phyloP scores from a whole-genome alignment of 2,329 filamentous ascomycete genomes.

The Fusarium phyllophilum region DNA sequence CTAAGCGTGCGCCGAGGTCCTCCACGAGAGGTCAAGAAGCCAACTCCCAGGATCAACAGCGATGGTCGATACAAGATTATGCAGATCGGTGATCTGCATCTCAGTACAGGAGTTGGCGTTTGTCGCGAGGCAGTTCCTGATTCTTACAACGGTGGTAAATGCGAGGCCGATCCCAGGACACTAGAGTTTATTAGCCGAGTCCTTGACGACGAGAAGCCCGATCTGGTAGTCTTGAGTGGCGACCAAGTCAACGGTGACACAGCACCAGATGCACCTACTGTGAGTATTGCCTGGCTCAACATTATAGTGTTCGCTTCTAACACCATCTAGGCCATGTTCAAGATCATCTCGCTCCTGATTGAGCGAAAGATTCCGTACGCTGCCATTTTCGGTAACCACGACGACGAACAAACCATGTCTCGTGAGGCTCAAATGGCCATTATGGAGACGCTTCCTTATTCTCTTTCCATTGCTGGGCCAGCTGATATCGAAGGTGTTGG shows the following conservation, averaged over 20 bases:
- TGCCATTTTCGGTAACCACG: constrained; percentile 96
- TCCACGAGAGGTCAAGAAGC: constrained; percentile 71
- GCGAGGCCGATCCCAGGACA: constrained; percentile 91
- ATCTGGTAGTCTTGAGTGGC: constrained; percentile 89
- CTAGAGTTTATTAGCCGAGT: constrained; percentile 87
- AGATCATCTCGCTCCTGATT: constrained; percentile 85
- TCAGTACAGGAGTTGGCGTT: constrained; percentile 86
- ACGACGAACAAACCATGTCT: constrained; percentile 86
- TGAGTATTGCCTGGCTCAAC: constrained; percentile 51
- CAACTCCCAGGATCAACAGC: constrained; percentile 80
- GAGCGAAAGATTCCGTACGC: constrained; percentile 92
- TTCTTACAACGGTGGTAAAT: constrained; percentile 76
- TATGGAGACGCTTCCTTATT: constrained; percentile 88
- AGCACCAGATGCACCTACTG: constrained; percentile 87
- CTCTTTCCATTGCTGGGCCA: constrained; percentile 85
- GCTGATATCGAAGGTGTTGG: constrained; percentile 88
- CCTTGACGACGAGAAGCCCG: constrained; percentile 91
- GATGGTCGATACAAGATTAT: constrained; percentile 98
- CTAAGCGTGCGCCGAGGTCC: constrained; percentile 81
- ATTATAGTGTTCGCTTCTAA: constrained; percentile 18
- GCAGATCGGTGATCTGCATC: constrained; percentile 92
- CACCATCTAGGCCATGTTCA: constrained; percentile 79
- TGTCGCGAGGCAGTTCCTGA: constrained; percentile 89
- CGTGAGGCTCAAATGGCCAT: constrained; percentile 85
- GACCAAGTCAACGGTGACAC: constrained; percentile 97